A percentile compares a stretch with the other conserved stretches of the same genome.
These are phyloP conservation scores for Phytophthora crassamura DNA, from an alignment of 352 stramenopile genomes.

Conservation along the genomic window DNA sequence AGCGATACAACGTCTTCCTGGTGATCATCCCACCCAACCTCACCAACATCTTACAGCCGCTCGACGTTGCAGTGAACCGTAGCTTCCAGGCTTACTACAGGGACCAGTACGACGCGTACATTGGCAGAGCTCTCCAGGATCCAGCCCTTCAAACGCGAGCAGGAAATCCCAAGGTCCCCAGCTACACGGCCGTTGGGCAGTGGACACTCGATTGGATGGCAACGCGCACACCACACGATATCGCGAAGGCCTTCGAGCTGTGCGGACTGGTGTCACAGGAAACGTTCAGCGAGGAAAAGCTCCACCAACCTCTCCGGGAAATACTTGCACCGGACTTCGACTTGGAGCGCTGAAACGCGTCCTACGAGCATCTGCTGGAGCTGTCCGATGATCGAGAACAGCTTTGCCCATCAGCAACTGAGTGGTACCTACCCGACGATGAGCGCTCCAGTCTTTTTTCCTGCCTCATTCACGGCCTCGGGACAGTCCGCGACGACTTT, in stretches of 20 bases:
- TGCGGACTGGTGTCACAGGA: background rate
- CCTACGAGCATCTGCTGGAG: background rate
- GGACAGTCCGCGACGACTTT: too few species aligned
- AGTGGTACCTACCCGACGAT: slow-evolving; percentile 3
- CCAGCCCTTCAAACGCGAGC: slow-evolving; percentile 1
- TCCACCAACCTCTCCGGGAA: too few species aligned
- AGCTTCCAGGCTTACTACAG: too few species aligned
- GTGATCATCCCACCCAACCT: too few species aligned
- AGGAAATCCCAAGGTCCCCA: slow-evolving; percentile 6
- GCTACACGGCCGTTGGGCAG: background rate
- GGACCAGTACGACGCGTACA: too few species aligned
- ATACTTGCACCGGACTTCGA: background rate
- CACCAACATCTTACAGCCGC: too few species aligned
- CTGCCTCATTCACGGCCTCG: too few species aligned
- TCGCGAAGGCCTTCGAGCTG: background rate
- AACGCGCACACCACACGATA: background rate
- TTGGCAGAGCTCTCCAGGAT: background rate
- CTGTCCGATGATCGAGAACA: background rate
- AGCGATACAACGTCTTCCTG: too few species aligned
- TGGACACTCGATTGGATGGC: slow-evolving; percentile 7
- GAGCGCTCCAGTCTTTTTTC: too few species aligned
- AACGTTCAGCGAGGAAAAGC: too few species aligned
- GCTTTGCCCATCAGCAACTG: background rate
- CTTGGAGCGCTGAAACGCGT: background rate
- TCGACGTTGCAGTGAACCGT: too few species aligned